Evolutionary conservation across 2,329 filamentous ascomycete species (phyloP).

Genomic region (Apiospora phragmitis): DNA sequence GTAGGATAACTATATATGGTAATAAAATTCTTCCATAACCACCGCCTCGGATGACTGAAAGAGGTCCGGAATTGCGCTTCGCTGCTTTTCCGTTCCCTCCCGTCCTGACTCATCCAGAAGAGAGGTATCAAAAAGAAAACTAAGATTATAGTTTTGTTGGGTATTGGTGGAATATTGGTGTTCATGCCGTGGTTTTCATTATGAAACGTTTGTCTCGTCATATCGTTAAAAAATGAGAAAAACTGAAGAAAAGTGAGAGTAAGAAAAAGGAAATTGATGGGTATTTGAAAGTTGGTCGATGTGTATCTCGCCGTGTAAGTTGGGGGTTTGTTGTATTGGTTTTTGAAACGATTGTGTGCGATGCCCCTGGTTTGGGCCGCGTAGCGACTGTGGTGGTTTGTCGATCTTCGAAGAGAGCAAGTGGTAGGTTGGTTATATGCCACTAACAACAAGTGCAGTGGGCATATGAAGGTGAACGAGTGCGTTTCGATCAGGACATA

Average conservation of each 20-base stretch:
- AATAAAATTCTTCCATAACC: background rate
- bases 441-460: background rate
- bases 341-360: background rate
- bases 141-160: conserved; percentile 1
- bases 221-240: conserved; percentile 12
- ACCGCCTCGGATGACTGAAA: background rate
- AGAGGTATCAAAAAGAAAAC: background rate
- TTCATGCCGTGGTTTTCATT: conserved; percentile 8
- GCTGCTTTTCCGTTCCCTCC: background rate
- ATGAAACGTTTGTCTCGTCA: conserved; percentile 13
- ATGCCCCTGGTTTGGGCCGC: background rate
- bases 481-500: background rate
- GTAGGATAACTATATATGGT: background rate
- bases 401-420: background rate
- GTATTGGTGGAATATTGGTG: conserved; percentile 4
- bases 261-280: background rate
- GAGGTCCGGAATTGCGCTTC: background rate
- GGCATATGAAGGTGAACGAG: background rate
- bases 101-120: background rate
- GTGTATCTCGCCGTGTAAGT: background rate
- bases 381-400: background rate
- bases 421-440: background rate
- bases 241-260: background rate
- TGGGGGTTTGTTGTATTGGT: background rate
- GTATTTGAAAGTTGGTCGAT: background rate